A percentile compares a stretch with the other conserved stretches of the same genome.
Conservation (phyloP, 1,284 basidiomycete genomes). For the Cryptococcus floricola region DNA sequence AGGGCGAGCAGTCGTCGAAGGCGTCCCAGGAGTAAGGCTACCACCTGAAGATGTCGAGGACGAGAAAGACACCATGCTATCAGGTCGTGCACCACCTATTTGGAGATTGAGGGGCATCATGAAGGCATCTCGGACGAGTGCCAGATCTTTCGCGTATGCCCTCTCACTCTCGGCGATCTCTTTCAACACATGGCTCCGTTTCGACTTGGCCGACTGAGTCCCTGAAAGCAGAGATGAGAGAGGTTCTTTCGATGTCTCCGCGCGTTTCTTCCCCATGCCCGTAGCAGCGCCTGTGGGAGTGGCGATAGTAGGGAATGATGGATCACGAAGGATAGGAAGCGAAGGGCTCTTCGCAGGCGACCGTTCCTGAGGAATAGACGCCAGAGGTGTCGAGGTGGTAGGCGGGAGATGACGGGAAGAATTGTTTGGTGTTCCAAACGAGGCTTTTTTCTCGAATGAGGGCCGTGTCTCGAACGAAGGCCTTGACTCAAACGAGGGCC, state of each 20-base stretch:
- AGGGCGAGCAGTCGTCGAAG: background rate
- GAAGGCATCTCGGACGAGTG: constrained; percentile 77
- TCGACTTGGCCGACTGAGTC: constrained; percentile 51
- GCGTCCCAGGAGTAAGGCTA: background rate
- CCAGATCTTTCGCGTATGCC: constrained; percentile 81
- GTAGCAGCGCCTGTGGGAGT: too few relatives aligned
- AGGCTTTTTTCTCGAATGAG: too few relatives aligned
- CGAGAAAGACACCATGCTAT: background rate
- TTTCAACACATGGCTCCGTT: constrained; percentile 75
- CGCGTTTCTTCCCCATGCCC: too few relatives aligned
- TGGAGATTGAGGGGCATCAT: constrained; percentile 47
- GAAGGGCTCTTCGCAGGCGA: constrained; percentile 13
- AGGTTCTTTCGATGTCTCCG: too few relatives aligned
- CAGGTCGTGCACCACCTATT: too few relatives aligned
- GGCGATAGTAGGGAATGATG: too few relatives aligned
- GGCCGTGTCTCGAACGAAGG: too few relatives aligned
- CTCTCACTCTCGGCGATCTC: constrained; percentile 81
- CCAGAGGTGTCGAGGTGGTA: background rate
- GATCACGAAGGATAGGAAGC: constrained; percentile 1
- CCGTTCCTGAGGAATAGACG: background rate
- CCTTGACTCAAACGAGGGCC: too few relatives aligned
- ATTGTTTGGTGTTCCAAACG: too few relatives aligned
- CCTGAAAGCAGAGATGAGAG: constrained; percentile 6
- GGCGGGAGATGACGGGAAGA: background rate
- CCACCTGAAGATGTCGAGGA: background rate